Percentiles rank a stretch among this genome's conserved stretches.
Conservation (phyloP, 768 basidiomycete species). For the Trametes meyenii region DNA sequence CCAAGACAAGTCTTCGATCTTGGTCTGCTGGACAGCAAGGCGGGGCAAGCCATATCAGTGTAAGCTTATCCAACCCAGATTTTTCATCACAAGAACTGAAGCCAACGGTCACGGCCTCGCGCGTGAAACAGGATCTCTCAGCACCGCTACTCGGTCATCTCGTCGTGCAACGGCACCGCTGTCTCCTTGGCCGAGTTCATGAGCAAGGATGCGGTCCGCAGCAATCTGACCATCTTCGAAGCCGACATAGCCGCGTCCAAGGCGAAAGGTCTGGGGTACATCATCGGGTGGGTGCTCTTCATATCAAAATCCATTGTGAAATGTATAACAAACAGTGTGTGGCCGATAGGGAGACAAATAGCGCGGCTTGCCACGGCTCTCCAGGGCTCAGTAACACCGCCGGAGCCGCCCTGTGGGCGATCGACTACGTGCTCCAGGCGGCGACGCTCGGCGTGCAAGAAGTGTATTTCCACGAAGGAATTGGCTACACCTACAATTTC, state of each 20-base stretch:
- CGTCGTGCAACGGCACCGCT: conserved; percentile 58
- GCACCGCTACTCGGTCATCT: conserved; percentile 51
- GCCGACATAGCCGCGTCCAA: conserved; percentile 57
- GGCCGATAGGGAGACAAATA: conserved; percentile 34
- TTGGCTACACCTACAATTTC: conserved; percentile 73
- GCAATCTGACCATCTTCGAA: conserved; percentile 54
- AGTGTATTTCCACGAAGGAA: conserved; percentile 62
- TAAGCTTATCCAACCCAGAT: conserved; percentile 34
- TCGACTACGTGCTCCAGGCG: conserved; percentile 67
- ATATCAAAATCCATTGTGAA: neutral
- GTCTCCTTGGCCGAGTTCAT: conserved; percentile 64
- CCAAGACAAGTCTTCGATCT: conserved; percentile 59
- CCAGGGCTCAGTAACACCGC: conserved; percentile 67
- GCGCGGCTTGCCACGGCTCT: conserved; percentile 44
- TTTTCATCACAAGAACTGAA: neutral
- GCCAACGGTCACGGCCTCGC: neutral
- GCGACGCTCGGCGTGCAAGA: conserved; percentile 55
- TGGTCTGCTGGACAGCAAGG: conserved; percentile 50
- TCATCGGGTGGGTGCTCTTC: conserved; percentile 47
- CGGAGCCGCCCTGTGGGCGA: conserved; percentile 69
- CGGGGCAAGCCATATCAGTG: conserved; percentile 57
- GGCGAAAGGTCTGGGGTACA: conserved; percentile 51
- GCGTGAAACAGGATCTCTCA: conserved; percentile 43
- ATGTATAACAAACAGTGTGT: neutral
- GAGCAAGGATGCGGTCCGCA: conserved; percentile 55